Base-by-base conservation (phyloP, 495 filamentous ascomycete genomes). In the Parmelia sp. region DNA sequence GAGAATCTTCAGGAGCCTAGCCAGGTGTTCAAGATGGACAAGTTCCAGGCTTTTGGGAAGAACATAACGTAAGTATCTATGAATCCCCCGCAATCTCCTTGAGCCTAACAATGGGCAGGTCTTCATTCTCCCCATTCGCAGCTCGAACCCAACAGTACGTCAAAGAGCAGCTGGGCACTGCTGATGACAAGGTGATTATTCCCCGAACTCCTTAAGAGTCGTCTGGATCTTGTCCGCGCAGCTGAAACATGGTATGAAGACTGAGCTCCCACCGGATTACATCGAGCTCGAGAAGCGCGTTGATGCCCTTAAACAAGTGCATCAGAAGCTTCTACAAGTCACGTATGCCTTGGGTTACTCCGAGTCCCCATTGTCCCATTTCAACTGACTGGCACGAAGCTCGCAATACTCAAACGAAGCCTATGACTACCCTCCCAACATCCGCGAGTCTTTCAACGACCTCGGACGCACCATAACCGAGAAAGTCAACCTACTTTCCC, bases 401-500 rank as follows among this genome's bases (percentile, higher is more conserved):
- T 92, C 91, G 61, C 93, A 97, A 80, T 98, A 96, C 79, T 86
- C 90, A 35, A 87, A 92, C 77, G 94, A 98, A 83, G 84, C 92
- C 70, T 98, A 98, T 78, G 94, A 98, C 78, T 98, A 98, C 77
- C 94, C 94, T n/a, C 87, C 91, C 76, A 98, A 98, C 79, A 89
- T 97, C 74, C 92, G 92, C 76, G 94, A 98, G 81, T 96, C 91
- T 66, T 94, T 98, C 80, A 88, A 89, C 74, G 94, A 97, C 74
- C 86, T 98, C 49, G 89, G 91, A 70, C 92, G 92, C 72, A 96
- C 94, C 72, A 92, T 97, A 75, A 85, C 86, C 75, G 95, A 97
- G 79, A 97, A 96, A 79, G 95, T 97, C 57, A 79, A 84, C 60
- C 90, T 97, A 47, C 85, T 98, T 45, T 91, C 91, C 19, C 84